These are phyloP conservation scores for Echinochloa phyllopogon DNA, from an alignment of 176 grass and related monocot species.

Conservation along the genomic window DNA sequence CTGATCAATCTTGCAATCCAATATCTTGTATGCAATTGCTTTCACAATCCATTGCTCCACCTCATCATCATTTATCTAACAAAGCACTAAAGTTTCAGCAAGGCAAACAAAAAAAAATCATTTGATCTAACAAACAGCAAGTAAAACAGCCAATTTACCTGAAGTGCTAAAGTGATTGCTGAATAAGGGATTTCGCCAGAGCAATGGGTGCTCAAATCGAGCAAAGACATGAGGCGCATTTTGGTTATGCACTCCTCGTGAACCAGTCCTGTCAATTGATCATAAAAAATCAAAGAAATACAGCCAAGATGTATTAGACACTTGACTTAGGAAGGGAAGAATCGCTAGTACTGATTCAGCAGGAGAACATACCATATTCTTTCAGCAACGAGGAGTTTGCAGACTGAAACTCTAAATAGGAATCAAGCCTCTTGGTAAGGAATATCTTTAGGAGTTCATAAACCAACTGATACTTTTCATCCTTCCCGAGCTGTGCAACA, in stretches of 20 bases:
- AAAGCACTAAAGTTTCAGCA: background rate
- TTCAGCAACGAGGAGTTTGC: constrained; percentile 71
- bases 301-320: background rate
- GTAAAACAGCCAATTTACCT: constrained; percentile 43
- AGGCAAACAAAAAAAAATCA: background rate
- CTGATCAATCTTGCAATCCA: constrained; percentile 92
- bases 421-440: constrained; percentile 74
- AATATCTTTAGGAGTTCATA: constrained; percentile 86
- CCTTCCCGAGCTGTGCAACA: constrained; percentile 81
- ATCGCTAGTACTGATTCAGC: background rate
- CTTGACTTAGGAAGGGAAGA: background rate
- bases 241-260: constrained; percentile 88
- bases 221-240: constrained; percentile 87
- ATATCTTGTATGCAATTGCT: constrained; percentile 81
- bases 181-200: constrained; percentile 80
- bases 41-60: constrained; percentile 97
- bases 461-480: constrained; percentile 69
- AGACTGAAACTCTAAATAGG: constrained; percentile 82
- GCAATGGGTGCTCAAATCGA: constrained; percentile 74
- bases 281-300: background rate
- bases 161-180: constrained; percentile 75
- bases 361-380: constrained; percentile 62
- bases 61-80: constrained; percentile 86
- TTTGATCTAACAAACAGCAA: background rate
- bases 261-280: constrained; percentile 57